phyloP scores from a whole-genome alignment of 495 filamentous ascomycete species.

The Daldinia loculata region DNA sequence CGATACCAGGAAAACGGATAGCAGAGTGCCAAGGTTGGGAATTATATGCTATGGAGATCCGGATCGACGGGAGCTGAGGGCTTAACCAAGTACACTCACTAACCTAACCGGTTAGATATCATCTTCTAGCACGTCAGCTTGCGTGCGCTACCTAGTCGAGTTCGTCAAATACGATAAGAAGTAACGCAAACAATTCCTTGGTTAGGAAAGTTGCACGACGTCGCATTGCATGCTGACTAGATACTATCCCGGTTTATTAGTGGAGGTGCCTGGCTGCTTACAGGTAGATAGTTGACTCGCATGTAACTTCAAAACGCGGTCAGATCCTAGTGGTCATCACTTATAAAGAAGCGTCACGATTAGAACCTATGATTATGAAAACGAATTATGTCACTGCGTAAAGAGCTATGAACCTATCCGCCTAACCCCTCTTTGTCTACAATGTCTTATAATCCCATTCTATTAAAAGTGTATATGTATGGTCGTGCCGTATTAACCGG shows the following conservation, averaged over 20 bases:
- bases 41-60: slow-evolving; percentile 15
- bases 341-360: too few species aligned
- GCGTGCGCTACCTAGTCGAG: slow-evolving; percentile 11
- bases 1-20: slow-evolving; percentile 1
- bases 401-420: too few species aligned
- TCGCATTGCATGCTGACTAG: slow-evolving; percentile 25
- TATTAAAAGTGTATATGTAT: too few species aligned
- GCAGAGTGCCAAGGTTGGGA: neutral
- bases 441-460: too few species aligned
- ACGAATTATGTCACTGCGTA: too few species aligned
- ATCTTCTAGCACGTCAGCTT: slow-evolving; percentile 16
- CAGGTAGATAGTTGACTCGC: neutral
- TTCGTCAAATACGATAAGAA: slow-evolving; percentile 12
- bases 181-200: slow-evolving; percentile 14
- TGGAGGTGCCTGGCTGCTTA: slow-evolving; percentile 13
- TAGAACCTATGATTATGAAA: too few species aligned
- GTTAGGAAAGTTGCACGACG: slow-evolving; percentile 22
- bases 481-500: too few species aligned
- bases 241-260: slow-evolving; percentile 14
- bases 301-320: slow-evolving; percentile 13
- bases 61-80: slow-evolving; percentile 17
- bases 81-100: neutral
- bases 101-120: neutral
- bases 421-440: too few species aligned
- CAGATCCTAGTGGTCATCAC: neutral